These are phyloP conservation scores for Euphorbia celastroides DNA, from an alignment of 441 rosid genomes.

Conservation along the genomic window DNA sequence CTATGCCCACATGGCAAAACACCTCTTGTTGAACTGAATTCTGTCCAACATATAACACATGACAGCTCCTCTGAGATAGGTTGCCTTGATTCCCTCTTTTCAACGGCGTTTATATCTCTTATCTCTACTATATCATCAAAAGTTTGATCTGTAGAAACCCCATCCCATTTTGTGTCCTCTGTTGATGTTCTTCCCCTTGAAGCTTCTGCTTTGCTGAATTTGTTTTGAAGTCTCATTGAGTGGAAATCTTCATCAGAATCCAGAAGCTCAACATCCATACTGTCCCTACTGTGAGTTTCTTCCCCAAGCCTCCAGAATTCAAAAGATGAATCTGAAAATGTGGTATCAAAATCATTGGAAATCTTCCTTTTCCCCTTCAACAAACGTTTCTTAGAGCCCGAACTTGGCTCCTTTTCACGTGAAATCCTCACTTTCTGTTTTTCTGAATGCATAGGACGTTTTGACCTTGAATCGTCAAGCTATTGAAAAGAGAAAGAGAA, in stretches of 20 bases:
- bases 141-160: slow-evolving; percentile 22
- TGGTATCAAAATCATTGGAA: slow-evolving; percentile 29
- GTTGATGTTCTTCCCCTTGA: slow-evolving; percentile 37
- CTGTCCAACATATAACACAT: slow-evolving; percentile 93
- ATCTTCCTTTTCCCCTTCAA: slow-evolving; percentile 37
- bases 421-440: slow-evolving; percentile 27
- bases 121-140: slow-evolving; percentile 44
- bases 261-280: slow-evolving; percentile 22
- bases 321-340: slow-evolving; percentile 29
- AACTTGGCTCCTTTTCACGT: slow-evolving; percentile 28
- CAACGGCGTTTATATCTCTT: slow-evolving; percentile 12
- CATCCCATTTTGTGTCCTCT: slow-evolving; percentile 17
- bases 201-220: not conserved
- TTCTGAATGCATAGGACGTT: slow-evolving; percentile 21
- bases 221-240: slow-evolving; percentile 19
- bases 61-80: slow-evolving; percentile 49
- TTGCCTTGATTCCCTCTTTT: slow-evolving; percentile 22
- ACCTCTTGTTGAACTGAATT: slow-evolving; percentile 82
- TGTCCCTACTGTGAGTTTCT: slow-evolving; percentile 31
- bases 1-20: slow-evolving; percentile 91
- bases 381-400: slow-evolving; percentile 19
- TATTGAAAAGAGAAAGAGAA: slow-evolving; percentile 17
- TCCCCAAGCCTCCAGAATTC: slow-evolving; percentile 45
- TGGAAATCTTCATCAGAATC: slow-evolving; percentile 44
- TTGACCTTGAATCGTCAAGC: slow-evolving; percentile 27